These are phyloP conservation scores for Pterocarpus santalinus DNA, from an alignment of 306 rosid genomes.

Conservation along the genomic window DNA sequence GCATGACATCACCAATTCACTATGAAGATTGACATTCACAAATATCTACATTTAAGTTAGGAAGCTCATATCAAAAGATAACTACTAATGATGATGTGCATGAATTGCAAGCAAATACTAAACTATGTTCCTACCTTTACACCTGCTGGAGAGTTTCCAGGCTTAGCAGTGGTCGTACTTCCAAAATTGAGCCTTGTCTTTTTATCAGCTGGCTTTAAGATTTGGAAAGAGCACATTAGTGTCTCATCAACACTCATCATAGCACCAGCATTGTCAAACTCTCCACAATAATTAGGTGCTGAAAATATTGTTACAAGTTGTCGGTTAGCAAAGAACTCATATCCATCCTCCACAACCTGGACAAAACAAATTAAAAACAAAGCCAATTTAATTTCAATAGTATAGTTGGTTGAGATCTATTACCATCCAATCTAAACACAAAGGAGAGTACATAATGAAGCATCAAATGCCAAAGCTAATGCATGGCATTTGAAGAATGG, in stretches of 20 bases:
- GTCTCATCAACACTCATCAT: conserved; percentile 99
- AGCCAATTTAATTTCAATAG: conserved; percentile 37
- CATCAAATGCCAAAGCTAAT: conserved; percentile 32
- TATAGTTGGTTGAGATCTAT: conserved; percentile 10
- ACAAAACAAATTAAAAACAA: conserved; percentile 29
- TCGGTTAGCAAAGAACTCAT: conserved; percentile 85
- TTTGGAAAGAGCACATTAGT: conserved; percentile 97
- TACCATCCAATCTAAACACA: conserved; percentile 32
- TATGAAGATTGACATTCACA: neutral
- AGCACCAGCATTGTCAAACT: conserved; percentile 96
- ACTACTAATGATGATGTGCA: conserved; percentile 8
- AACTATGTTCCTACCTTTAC: conserved; percentile 59
- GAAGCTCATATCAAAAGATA: conserved; percentile 17
- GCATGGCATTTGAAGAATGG: conserved; percentile 9
- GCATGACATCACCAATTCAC: conserved; percentile 37
- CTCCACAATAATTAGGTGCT: conserved; percentile 97
- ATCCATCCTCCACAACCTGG: conserved; percentile 98
- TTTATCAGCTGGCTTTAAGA: conserved; percentile 86
- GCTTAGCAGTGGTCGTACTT: conserved; percentile 71
- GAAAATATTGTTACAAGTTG: conserved; percentile 96
- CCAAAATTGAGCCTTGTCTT: conserved; percentile 64
- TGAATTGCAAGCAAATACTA: conserved; percentile 30
- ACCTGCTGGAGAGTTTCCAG: conserved; percentile 75
- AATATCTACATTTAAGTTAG: conserved; percentile 26
- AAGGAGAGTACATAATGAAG: conserved; percentile 12